These are phyloP conservation scores for Polyporus tsugae DNA, from an alignment of 1,284 basidiomycete genomes.

Conservation along the genomic window DNA sequence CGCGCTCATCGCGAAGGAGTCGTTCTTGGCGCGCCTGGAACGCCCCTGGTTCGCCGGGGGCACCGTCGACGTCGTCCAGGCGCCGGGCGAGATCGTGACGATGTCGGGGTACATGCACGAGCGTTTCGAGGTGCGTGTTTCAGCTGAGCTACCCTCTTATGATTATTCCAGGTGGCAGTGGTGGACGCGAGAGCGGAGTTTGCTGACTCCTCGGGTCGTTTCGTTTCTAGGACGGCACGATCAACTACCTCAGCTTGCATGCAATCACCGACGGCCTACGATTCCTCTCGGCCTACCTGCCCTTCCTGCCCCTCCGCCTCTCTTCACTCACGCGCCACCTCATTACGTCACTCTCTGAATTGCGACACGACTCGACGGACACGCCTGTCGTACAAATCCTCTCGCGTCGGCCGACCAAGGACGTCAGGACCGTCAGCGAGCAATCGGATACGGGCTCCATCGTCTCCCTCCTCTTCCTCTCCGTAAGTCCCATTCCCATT, in stretches of 20 bases:
- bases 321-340: slow-evolving; percentile 66
- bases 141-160: background rate
- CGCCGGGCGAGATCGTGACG: slow-evolving; percentile 74
- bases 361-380: slow-evolving; percentile 66
- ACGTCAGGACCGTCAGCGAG: slow-evolving; percentile 66
- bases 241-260: slow-evolving; percentile 79
- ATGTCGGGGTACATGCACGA: slow-evolving; percentile 67
- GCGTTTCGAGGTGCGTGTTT: slow-evolving; percentile 71
- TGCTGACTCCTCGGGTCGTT: slow-evolving; percentile 1
- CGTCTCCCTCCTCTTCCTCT: slow-evolving; percentile 69
- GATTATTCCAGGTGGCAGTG: background rate
- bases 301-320: slow-evolving; percentile 77
- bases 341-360: slow-evolving; percentile 56
- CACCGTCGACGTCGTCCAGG: slow-evolving; percentile 82
- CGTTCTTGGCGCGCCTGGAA: slow-evolving; percentile 64
- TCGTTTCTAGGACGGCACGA: slow-evolving; percentile 77
- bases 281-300: slow-evolving; percentile 78
- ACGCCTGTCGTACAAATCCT: slow-evolving; percentile 70
- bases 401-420: slow-evolving; percentile 58
- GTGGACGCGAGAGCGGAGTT: background rate
- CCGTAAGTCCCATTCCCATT: slow-evolving; percentile 52
- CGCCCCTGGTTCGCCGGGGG: slow-evolving; percentile 89
- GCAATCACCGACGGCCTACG: slow-evolving; percentile 79
- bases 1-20: slow-evolving; percentile 77
- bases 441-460: slow-evolving; percentile 73